These are phyloP conservation scores for Austroboletus novae-zelandiae DNA, from an alignment of 1,284 basidiomycete genomes.

Conservation along the genomic window DNA sequence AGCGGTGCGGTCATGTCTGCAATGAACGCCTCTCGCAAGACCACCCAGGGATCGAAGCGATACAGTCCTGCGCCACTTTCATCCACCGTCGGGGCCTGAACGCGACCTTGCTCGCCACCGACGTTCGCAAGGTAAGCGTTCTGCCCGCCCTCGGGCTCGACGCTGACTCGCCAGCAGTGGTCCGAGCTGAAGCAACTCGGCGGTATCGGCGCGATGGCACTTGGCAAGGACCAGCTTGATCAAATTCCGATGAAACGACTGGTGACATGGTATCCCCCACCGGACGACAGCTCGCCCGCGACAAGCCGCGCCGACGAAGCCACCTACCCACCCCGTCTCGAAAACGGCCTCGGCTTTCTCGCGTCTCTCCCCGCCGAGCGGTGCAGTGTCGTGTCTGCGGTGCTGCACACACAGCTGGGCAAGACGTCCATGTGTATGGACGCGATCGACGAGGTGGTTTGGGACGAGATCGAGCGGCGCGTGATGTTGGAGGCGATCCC, in stretches of 20 bases:
- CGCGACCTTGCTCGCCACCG: constrained; percentile 42
- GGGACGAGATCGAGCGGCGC: constrained; percentile 28
- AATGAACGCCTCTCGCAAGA: constrained; percentile 20
- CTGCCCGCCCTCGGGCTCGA: background rate
- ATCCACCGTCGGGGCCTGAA: constrained; percentile 42
- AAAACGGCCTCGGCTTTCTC: constrained; percentile 23
- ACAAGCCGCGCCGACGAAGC: constrained; percentile 34
- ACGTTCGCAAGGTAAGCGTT: constrained; percentile 38
- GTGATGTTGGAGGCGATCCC: constrained; percentile 27
- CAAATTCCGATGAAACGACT: constrained; percentile 23
- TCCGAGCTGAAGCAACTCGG: constrained; percentile 39
- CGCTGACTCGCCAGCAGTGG: constrained; percentile 27
- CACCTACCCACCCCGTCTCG: constrained; percentile 32
- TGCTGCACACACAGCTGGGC: constrained; percentile 31
- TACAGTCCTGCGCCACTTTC: constrained; percentile 48
- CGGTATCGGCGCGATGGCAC: constrained; percentile 40
- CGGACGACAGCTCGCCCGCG: constrained; percentile 24
- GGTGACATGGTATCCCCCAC: constrained; percentile 26
- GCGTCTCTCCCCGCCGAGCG: constrained; percentile 28
- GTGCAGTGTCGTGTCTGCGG: constrained; percentile 26
- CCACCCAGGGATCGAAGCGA: constrained; percentile 46
- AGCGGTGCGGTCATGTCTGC: constrained; percentile 24
- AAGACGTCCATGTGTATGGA: constrained; percentile 33
- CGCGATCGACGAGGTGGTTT: constrained; percentile 28
- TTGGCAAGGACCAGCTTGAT: constrained; percentile 37